A percentile compares a stretch with the other conserved stretches of the same genome.
These are phyloP conservation scores for Tympanopsis confertula DNA, from an alignment of 2,329 filamentous ascomycete species.

Conservation along the genomic window DNA sequence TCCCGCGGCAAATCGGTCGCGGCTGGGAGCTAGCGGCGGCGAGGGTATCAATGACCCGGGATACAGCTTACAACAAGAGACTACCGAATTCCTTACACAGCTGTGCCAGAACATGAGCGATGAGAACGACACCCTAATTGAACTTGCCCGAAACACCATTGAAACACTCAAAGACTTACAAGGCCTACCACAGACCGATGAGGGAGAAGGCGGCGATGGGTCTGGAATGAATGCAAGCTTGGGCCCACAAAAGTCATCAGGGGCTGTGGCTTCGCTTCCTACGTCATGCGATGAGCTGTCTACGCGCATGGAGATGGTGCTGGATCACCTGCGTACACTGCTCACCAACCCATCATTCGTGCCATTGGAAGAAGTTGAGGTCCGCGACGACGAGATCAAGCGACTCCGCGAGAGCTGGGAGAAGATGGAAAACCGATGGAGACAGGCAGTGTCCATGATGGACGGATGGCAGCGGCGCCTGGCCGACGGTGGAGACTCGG, in stretches of 20 bases:
- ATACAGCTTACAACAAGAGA: slow-evolving; percentile 72
- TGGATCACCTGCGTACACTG: slow-evolving; percentile 71
- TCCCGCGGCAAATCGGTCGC: slow-evolving; percentile 36
- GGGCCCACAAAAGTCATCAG: slow-evolving; percentile 11
- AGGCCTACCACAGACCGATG: slow-evolving; percentile 31
- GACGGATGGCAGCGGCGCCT: slow-evolving; percentile 83
- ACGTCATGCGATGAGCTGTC: slow-evolving; percentile 54
- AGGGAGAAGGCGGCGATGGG: slow-evolving; percentile 13
- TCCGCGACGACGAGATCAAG: slow-evolving; percentile 83
- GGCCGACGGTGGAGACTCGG: slow-evolving; percentile 53
- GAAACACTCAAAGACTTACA: slow-evolving; percentile 60
- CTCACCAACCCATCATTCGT: slow-evolving; percentile 95
- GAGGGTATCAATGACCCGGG: slow-evolving; percentile 28
- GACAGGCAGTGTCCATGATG: slow-evolving; percentile 80
- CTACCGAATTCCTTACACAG: slow-evolving; percentile 79
- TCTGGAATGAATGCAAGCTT: slow-evolving; percentile 4
- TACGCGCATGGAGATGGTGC: slow-evolving; percentile 61
- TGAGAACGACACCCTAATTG: slow-evolving; percentile 77
- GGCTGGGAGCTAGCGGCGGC: slow-evolving; percentile 17
- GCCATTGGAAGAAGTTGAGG: slow-evolving; percentile 81
- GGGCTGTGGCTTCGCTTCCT: slow-evolving; percentile 17
- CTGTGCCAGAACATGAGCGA: slow-evolving; percentile 75
- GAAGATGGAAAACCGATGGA: slow-evolving; percentile 85
- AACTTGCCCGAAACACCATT: slow-evolving; percentile 60
- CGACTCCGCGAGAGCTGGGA: slow-evolving; percentile 78